Evolutionary conservation across 1,284 basidiomycete genomes (phyloP), one percentile per base, ranked within the genome.

Genomic region (Mixia osmundae): DNA sequence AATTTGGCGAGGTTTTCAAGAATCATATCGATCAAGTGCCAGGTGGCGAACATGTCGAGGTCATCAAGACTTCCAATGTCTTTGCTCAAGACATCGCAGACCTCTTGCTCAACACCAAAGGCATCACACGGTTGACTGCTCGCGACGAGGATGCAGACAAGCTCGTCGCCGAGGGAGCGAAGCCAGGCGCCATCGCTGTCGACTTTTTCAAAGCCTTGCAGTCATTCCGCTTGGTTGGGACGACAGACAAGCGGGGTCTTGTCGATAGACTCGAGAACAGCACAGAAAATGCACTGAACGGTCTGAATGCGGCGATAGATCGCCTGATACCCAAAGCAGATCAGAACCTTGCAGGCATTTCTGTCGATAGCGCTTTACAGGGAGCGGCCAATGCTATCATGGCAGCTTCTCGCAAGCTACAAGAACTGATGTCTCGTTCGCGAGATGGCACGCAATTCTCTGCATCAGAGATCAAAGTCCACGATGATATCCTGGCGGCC

Each of bases 51-150:
- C 73, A 97, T 51, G 91, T 99, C 43, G 82, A 91, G 37, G 91
- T 97, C 37, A 97, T 99, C 66, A 94, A 94, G 60, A 71, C 75
- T 30, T 82, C 89, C 42, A 97, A 95, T 59, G 83, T 91, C 53
- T 71, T 95, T 39, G 85, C 89, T 0, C 91, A 97, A 57, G 73
- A 79, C 7, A 63, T 95, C 35, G 67, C 76, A 4, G 91, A 99
- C 45, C 83, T 91, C 26, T 61, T 99, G 33, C 67, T 76, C 56
- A 89, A 79, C 56, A 74, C 79, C 41, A 97, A 97, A 61, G 91
- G 91, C 23, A 76, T 95, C 50, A 91, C 85, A 3, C 77, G 89
- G 26, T 68, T 97, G 33, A 71, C 82, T 29, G 73, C 75, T 45
- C 75, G 77, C 46, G 85, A 94, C 45, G 85, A 94, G 39, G 78